Percentiles rank a stretch among this genome's conserved stretches.
Conservation (phyloP, 2,329 filamentous ascomycete genomes). For the Aspergillus hortae region DNA sequence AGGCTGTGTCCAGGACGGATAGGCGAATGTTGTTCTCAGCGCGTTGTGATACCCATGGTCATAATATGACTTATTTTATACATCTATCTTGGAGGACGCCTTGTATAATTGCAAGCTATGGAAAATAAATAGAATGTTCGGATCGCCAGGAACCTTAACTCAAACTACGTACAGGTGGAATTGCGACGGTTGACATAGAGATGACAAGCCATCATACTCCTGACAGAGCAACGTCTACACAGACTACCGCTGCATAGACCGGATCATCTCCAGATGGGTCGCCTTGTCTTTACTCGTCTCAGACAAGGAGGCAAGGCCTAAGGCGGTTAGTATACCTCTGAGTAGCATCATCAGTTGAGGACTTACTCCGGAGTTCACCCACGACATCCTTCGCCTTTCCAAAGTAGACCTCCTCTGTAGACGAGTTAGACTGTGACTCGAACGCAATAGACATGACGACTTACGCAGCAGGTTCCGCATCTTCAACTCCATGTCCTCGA, state of each 20-base stretch:
- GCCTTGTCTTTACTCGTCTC: conserved; percentile 80
- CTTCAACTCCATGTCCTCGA: conserved; percentile 99
- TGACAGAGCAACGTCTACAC: not conserved
- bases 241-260: conserved; percentile 46
- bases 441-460: conserved; percentile 11
- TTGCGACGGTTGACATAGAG: not conserved
- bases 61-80: not conserved
- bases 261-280: conserved; percentile 85
- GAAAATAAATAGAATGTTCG: conserved; percentile 3
- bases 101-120: not conserved
- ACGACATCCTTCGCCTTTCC: conserved; percentile 99
- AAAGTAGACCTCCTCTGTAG: conserved; percentile 88
- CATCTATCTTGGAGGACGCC: no score
- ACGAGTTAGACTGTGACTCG: conserved; percentile 12
- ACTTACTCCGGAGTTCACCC: conserved; percentile 79
- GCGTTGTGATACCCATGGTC: conserved; percentile 20
- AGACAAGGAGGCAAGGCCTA: conserved; percentile 70
- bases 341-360: not conserved
- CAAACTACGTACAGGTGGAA: conserved; percentile 13
- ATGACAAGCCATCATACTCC: not conserved
- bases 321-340: conserved; percentile 6
- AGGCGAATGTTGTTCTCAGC: not conserved
- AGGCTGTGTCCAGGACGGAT: not conserved
- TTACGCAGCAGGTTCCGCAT: conserved; percentile 88
- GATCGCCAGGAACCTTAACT: conserved; percentile 14